phyloP scores from a whole-genome alignment of 2,329 filamentous ascomycete species.

The Didymella keratinophila region DNA sequence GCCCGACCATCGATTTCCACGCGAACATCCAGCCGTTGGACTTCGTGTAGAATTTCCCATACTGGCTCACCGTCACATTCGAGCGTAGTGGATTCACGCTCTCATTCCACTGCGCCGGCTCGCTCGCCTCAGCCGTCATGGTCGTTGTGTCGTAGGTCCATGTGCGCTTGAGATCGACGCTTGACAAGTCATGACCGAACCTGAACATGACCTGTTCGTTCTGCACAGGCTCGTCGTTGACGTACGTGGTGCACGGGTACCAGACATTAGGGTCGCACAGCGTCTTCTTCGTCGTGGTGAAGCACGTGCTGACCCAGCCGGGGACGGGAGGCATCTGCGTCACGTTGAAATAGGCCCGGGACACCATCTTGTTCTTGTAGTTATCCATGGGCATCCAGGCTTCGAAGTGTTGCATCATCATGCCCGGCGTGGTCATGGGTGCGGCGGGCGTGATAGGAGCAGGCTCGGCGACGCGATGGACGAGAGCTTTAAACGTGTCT shows the following conservation, averaged over 20 bases:
- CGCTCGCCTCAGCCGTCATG: conserved; percentile 6
- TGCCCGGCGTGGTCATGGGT: background rate
- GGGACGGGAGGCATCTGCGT: background rate
- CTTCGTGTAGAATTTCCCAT: conserved; percentile 12
- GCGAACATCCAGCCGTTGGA: conserved; percentile 16
- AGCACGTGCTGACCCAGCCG: background rate
- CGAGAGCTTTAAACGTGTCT: background rate
- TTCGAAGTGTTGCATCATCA: background rate
- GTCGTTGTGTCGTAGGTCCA: background rate
- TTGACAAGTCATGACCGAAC: background rate
- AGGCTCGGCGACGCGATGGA: background rate
- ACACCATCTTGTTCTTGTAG: background rate
- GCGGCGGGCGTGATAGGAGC: background rate
- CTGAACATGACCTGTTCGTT: background rate
- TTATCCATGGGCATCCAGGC: background rate
- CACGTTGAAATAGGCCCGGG: conserved; percentile 2
- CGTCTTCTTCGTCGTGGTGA: background rate
- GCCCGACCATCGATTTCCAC: conserved; percentile 8
- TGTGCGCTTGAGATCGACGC: background rate
- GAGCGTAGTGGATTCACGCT: background rate
- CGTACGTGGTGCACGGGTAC: background rate
- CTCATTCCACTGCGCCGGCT: conserved; percentile 17
- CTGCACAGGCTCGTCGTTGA: background rate
- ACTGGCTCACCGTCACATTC: conserved; percentile 25
- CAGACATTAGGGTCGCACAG: background rate